Evolutionary conservation across 2,329 filamentous ascomycete genomes (phyloP), one percentile per base, ranked within the genome.

Genomic region (Nothomitra cinnamomea): DNA sequence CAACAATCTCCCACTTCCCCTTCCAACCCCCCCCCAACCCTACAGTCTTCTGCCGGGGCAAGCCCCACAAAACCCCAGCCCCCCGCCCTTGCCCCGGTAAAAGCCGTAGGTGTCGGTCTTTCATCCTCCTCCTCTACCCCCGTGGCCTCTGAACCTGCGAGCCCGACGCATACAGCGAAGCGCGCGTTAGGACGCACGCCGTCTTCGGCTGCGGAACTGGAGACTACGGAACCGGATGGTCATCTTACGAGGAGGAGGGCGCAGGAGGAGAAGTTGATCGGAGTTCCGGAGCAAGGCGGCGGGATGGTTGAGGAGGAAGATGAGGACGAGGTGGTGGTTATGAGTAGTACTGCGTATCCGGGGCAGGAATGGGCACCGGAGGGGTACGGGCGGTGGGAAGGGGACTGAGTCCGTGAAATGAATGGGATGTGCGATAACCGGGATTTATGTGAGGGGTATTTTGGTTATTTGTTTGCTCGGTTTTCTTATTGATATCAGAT

Each of bases 291-390:
- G 13, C 63, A 66, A 54, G 58, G 61, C n/a, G 42, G n/a, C 4
- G 19, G 13, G 13, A 22, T 13, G 19, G 63, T 66, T 22, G 66
- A 66, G 25, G 65, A 67, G 52, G 62, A 60, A 49, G 65, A 68
- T 41, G 67, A 70, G 32, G 69, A 72, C n/a, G 69, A 72, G 13
- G 63, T 68, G 61, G 73, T 75, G 12, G 68, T 72, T 55, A 85
- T 85, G 82, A 75, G 71, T 49, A 80, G 80, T 5, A 81, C 79
- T 12, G 80, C 76, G 61, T 85, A 84, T 64, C 82, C 82, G 0
- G 82, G 82, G 0, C 79, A 83, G 66, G 81, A 85, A 63, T 85
- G 82, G 80, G 77, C 77, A 59, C 79, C 79, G 2, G 64, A 61
- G 51, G 67, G 64, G 59, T 65, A 64, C 36, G 66, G 65, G 32